phyloP scores from a whole-genome alignment of 805 yeast species.

The Kuraishia cidri region DNA sequence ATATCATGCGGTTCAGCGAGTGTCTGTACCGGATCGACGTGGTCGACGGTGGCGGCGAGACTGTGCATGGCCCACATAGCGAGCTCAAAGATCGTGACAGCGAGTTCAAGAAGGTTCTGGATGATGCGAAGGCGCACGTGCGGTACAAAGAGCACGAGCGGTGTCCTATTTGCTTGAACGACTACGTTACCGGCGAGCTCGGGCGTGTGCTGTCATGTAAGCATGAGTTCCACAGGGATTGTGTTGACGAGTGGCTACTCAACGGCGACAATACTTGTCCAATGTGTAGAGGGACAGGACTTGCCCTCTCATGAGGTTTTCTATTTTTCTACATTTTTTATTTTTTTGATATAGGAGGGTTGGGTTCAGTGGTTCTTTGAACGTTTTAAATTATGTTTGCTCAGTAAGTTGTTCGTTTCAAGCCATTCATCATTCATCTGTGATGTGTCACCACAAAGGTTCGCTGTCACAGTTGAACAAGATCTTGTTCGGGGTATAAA shows the following conservation, averaged over 20 bases:
- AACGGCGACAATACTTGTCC: constrained; percentile 51
- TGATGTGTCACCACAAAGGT: not conserved
- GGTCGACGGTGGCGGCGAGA: not conserved
- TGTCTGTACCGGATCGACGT: not conserved
- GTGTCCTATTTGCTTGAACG: constrained; percentile 45
- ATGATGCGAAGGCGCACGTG: not conserved
- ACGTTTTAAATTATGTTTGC: too few species aligned
- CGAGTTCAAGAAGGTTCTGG: too few species aligned
- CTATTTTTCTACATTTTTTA: too few species aligned
- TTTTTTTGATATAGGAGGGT: too few species aligned
- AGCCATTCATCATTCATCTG: too few species aligned
- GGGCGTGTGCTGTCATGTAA: constrained; percentile 38
- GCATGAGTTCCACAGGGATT: constrained; percentile 44
- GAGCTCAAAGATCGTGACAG: not conserved
- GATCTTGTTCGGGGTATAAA: not conserved
- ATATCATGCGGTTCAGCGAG: not conserved
- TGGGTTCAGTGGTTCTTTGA: too few species aligned
- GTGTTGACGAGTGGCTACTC: constrained; percentile 51
- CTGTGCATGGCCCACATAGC: too few species aligned
- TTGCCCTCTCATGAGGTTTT: constrained; percentile 1
- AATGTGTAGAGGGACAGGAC: constrained; percentile 39
- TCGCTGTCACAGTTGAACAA: not conserved
- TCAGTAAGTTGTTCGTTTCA: too few species aligned
- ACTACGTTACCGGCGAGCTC: constrained; percentile 34
- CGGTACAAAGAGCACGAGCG: constrained; percentile 18